These are phyloP conservation scores for Pleomassaria siparia DNA, from an alignment of 2,329 filamentous ascomycete species.

Conservation along the genomic window DNA sequence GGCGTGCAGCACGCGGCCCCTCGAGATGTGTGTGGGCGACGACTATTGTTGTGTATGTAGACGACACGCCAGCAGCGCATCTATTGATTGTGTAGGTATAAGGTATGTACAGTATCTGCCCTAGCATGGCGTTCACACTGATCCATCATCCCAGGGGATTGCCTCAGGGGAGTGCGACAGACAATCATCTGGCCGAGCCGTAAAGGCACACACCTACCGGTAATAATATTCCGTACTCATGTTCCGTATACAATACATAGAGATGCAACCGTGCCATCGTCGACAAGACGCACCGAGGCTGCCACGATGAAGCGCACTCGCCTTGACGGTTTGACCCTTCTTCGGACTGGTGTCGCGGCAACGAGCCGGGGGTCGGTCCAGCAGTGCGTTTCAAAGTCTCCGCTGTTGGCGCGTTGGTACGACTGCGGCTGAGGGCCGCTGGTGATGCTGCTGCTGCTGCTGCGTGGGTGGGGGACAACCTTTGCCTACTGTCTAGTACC, in stretches of 20 bases:
- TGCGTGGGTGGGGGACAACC: neutral
- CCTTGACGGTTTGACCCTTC: conserved; percentile 2
- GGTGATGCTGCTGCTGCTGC: neutral
- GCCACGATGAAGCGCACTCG: conserved; percentile 7
- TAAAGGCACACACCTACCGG: too few species aligned
- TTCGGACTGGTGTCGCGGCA: conserved; percentile 7
- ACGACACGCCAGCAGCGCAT: too few species aligned
- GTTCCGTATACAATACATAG: too few species aligned
- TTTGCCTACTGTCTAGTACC: neutral
- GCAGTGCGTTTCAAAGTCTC: conserved; percentile 15
- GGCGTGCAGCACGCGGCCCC: neutral
- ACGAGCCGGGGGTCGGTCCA: neutral
- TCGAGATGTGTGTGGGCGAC: neutral
- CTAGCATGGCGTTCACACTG: too few species aligned
- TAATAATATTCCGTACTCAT: too few species aligned
- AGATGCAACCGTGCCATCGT: conserved; percentile 12
- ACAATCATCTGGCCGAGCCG: too few species aligned
- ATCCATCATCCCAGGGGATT: too few species aligned
- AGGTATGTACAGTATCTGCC: too few species aligned
- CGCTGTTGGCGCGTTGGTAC: conserved; percentile 1
- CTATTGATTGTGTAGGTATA: too few species aligned
- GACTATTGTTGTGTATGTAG: neutral
- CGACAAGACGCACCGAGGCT: conserved; percentile 9
- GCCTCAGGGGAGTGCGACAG: too few species aligned
- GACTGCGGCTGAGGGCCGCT: conserved; percentile 4